phyloP scores from a whole-genome alignment of 805 yeast species.

The Myxozyma lipomycoides region DNA sequence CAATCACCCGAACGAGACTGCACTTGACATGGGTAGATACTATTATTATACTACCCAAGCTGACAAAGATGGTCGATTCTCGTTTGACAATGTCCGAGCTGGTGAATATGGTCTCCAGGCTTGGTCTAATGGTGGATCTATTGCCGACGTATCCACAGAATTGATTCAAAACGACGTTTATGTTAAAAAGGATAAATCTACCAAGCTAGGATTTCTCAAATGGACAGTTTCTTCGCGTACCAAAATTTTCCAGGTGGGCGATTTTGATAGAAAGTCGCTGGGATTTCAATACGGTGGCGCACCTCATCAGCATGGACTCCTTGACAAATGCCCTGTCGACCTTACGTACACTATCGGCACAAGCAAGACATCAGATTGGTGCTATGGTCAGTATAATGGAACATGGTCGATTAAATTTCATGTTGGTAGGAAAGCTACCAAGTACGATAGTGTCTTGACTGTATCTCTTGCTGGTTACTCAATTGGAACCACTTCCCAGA shows the following conservation, averaged over 20 bases:
- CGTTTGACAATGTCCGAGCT: background rate
- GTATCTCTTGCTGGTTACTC: background rate
- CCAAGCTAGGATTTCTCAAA: background rate
- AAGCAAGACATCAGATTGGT: background rate
- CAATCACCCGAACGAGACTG: background rate
- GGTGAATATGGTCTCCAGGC: background rate
- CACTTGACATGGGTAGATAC: background rate
- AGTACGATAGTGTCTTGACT: background rate
- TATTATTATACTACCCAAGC: background rate
- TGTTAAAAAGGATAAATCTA: background rate
- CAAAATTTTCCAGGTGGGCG: background rate
- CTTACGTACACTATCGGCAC: background rate
- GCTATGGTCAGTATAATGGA: background rate
- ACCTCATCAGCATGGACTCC: background rate
- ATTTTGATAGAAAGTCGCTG: background rate
- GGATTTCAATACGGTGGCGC: background rate
- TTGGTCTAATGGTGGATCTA: background rate
- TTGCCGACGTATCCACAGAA: background rate
- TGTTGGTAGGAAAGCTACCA: background rate
- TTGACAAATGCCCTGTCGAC: background rate
- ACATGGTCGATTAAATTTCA: background rate
- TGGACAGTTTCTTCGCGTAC: background rate
- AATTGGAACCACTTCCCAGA: background rate
- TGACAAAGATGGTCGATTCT: background rate
- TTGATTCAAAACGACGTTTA: background rate